phyloP scores from a whole-genome alignment of 2,329 filamentous ascomycete genomes.

The Cladosporium cucumerinum region DNA sequence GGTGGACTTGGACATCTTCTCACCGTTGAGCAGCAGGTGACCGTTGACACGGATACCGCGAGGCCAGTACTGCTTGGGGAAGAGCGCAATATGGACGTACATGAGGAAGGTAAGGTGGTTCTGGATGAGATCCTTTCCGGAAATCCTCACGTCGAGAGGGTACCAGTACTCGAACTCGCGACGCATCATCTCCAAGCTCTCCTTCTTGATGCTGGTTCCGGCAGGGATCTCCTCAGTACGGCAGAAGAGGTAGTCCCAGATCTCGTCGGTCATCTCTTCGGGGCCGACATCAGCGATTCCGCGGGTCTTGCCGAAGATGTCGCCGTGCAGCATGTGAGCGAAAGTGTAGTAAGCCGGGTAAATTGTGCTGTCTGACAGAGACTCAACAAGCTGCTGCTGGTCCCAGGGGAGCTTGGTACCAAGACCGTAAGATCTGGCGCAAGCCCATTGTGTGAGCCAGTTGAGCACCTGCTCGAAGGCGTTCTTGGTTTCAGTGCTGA shows the following conservation, averaged over 20 bases:
- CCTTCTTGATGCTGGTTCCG: constrained; percentile 67
- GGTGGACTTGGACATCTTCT: constrained; percentile 98
- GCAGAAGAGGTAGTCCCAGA: constrained; percentile 94
- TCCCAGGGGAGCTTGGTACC: constrained; percentile 97
- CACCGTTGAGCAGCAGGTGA: constrained; percentile 88
- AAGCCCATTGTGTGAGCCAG: constrained; percentile 97
- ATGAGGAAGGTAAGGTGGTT: constrained; percentile 97
- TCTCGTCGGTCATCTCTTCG: constrained; percentile 89
- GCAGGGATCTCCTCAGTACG: constrained; percentile 62
- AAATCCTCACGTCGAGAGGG: constrained; percentile 81
- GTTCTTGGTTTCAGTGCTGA: constrained; percentile 57
- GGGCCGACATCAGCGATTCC: constrained; percentile 67
- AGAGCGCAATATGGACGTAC: constrained; percentile 89
- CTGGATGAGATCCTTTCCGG: constrained; percentile 87
- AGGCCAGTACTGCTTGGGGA: constrained; percentile 86
- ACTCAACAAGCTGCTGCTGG: constrained; percentile 83
- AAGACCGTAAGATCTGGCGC: constrained; percentile 83
- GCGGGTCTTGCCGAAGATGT: constrained; percentile 75
- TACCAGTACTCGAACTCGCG: constrained; percentile 97
- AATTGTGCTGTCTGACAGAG: constrained; percentile 84
- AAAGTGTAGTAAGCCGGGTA: constrained; percentile 76
- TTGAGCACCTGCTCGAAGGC: constrained; percentile 77
- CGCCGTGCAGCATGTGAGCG: constrained; percentile 62
- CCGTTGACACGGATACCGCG: constrained; percentile 82
- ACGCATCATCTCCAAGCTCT: constrained; percentile 73